These are phyloP conservation scores for Alternaria solani DNA, from an alignment of 2,329 filamentous ascomycete species.

Conservation along the genomic window DNA sequence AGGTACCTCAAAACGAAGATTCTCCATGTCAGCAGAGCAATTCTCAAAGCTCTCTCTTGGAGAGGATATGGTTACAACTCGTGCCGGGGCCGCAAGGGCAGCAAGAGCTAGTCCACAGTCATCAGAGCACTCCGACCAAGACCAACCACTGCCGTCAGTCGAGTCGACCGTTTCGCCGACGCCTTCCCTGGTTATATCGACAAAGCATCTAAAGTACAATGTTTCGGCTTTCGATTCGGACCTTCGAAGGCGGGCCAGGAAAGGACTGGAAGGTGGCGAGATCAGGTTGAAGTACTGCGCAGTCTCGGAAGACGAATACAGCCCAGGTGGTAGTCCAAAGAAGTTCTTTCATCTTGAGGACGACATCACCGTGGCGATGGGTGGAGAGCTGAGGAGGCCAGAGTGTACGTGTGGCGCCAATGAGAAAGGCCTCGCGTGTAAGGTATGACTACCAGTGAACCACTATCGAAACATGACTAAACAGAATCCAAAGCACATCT, in stretches of 20 bases:
- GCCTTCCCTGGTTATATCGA: slow-evolving; percentile 44
- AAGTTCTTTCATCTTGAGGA: slow-evolving; percentile 50
- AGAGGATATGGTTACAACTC: slow-evolving; percentile 50
- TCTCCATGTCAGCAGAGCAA: slow-evolving; percentile 49
- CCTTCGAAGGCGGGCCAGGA: slow-evolving; percentile 41
- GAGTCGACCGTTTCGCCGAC: slow-evolving; percentile 37
- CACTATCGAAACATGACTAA: slow-evolving; percentile 4
- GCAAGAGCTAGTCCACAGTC: slow-evolving; percentile 28
- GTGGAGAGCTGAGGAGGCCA: slow-evolving; percentile 34
- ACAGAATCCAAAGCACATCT: slow-evolving; percentile 44
- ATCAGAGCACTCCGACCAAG: slow-evolving; percentile 29
- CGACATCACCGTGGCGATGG: slow-evolving; percentile 46
- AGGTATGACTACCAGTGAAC: slow-evolving; percentile 29
- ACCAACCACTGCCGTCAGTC: slow-evolving; percentile 34
- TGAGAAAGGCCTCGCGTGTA: slow-evolving; percentile 45
- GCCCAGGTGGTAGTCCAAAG: slow-evolving; percentile 21
- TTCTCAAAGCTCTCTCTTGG: slow-evolving; percentile 49
- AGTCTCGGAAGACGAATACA: slow-evolving; percentile 33
- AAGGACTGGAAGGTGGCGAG: slow-evolving; percentile 44
- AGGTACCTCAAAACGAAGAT: slow-evolving; percentile 23
- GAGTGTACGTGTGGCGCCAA: slow-evolving; percentile 48
- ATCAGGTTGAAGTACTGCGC: slow-evolving; percentile 50
- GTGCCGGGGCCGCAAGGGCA: slow-evolving; percentile 45
- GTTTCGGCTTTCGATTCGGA: slow-evolving; percentile 43
- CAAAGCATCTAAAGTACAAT: slow-evolving; percentile 47